Base-by-base conservation (phyloP, 2,329 filamentous ascomycete genomes). In the Aspergillus ochraceus region DNA sequence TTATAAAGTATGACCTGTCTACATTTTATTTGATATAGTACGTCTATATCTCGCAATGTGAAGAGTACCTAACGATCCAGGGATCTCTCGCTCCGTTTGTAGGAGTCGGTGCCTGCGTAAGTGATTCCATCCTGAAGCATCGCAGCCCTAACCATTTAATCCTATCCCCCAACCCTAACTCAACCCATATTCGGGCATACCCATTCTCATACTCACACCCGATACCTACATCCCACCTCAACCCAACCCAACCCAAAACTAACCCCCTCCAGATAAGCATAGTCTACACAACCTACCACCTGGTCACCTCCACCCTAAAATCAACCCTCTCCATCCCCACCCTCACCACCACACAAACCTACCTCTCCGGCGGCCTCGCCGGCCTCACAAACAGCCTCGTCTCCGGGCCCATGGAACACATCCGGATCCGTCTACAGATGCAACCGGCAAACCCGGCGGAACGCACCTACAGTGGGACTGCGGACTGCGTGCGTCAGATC, bases 241-340 rank as follows among this genome's bases (percentile, higher is more conserved):
- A 14, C 8, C 4, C 1, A 24, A 45, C 52, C 5, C 12, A 49
- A 4, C 4, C 12, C 4, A 19, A 22, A 19, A n/a, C 39, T 46
- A 47, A 45, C n/a, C 6, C 17, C 1, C 11, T 1, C 8, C 57
- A 80, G 77, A 80, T 86, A 49, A 96, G 92, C 11, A 88, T 97
- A 70, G 93, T 97, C 81, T 97, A 97, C 77, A 92, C 92, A 66
- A 92, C 89, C 69, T 97, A 97, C 83, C 91, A 96, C 82, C 87
- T 88, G 71, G 91, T 92, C 10, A 89, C 90, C 60, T 90, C 92
- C 60, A 88, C 84, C 71, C 88, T 97, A 74, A 92, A 97, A 80
- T 79, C 84, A 39, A 83, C 82, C 66, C 95, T 95, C 76, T 71
- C 63, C 58, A 45, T 14, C 30, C 14, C 3, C 46, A 80, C 81